phyloP scores from a whole-genome alignment of 306 rosid species.

The Trichosanthes truncata region DNA sequence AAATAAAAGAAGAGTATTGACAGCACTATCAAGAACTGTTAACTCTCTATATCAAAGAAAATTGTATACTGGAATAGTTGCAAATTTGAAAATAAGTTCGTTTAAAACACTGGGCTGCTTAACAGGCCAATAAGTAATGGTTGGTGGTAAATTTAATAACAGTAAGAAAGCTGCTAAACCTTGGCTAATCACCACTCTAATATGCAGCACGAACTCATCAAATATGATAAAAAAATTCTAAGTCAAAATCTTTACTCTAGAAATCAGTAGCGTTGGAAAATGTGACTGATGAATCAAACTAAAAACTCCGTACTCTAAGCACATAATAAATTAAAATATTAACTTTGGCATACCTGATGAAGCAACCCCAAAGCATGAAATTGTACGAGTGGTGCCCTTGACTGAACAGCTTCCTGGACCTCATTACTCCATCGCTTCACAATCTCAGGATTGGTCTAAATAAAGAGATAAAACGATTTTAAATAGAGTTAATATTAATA shows the following conservation, averaged over 20 bases:
- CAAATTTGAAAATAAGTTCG: not conserved
- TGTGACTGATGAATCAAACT: not conserved
- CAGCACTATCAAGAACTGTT: not conserved
- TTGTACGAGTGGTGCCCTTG: constrained; percentile 96
- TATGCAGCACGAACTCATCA: not conserved
- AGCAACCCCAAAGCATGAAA: constrained; percentile 92
- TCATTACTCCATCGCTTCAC: constrained; percentile 99
- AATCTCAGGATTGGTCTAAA: constrained; percentile 90
- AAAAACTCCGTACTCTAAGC: not conserved
- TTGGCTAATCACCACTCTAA: constrained; percentile 4
- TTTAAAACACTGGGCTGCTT: not conserved
- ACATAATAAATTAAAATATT: constrained; percentile 13
- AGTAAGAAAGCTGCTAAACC: not conserved
- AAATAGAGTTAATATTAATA: not conserved
- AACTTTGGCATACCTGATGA: constrained; percentile 62
- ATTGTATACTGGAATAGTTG: not conserved
- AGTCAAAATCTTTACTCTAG: not conserved
- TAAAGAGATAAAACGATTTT: not conserved
- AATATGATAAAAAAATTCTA: not conserved
- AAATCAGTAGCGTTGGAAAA: not conserved
- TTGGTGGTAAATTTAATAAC: not conserved
- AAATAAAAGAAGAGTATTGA: not conserved
- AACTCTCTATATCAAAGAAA: not conserved
- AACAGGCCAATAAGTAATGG: not conserved
- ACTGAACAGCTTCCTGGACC: constrained; percentile 98